A percentile compares a stretch with the other conserved stretches of the same genome.
These are phyloP conservation scores for Xylariaceae sp. DNA, from an alignment of 2,329 filamentous ascomycete genomes.

Conservation along the genomic window DNA sequence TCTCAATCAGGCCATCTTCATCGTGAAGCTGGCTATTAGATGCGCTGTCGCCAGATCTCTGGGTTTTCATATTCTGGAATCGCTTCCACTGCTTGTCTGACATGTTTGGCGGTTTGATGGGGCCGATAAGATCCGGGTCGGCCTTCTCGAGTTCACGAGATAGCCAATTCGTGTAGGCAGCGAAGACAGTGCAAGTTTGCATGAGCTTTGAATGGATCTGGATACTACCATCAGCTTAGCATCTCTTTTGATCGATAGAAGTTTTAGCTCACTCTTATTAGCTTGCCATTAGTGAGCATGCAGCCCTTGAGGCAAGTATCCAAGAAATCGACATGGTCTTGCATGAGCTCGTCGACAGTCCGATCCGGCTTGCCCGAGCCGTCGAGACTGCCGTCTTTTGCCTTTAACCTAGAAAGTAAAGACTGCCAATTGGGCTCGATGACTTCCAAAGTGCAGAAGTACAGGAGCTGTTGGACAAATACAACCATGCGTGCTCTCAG, in stretches of 20 bases:
- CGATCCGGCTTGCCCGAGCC: constrained; percentile 44
- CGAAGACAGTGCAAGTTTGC: constrained; percentile 93
- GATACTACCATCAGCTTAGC: constrained; percentile 16
- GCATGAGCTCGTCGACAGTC: constrained; percentile 97
- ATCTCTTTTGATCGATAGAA: neutral
- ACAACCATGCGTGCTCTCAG: constrained; percentile 91
- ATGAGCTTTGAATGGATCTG: constrained; percentile 97
- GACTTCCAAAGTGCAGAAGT: constrained; percentile 95
- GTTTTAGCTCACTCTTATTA: constrained; percentile 67
- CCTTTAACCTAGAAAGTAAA: constrained; percentile 83
- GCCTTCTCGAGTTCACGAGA: constrained; percentile 80
- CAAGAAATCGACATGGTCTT: constrained; percentile 96
- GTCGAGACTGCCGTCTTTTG: constrained; percentile 48
- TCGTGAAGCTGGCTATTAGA: constrained; percentile 39
- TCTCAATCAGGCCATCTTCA: constrained; percentile 57
- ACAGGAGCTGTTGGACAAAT: constrained; percentile 93
- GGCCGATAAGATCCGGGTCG: constrained; percentile 71
- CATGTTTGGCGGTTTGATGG: constrained; percentile 57
- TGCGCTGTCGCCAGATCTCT: constrained; percentile 37
- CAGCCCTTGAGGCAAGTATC: constrained; percentile 98
- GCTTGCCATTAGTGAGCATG: constrained; percentile 96
- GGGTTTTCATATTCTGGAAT: constrained; percentile 50
- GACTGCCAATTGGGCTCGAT: constrained; percentile 97
- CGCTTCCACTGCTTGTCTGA: constrained; percentile 59
- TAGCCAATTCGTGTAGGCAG: constrained; percentile 82